Evolutionary conservation across 345 rosid genomes (phyloP).

Genomic region (Hypericum perforatum): DNA sequence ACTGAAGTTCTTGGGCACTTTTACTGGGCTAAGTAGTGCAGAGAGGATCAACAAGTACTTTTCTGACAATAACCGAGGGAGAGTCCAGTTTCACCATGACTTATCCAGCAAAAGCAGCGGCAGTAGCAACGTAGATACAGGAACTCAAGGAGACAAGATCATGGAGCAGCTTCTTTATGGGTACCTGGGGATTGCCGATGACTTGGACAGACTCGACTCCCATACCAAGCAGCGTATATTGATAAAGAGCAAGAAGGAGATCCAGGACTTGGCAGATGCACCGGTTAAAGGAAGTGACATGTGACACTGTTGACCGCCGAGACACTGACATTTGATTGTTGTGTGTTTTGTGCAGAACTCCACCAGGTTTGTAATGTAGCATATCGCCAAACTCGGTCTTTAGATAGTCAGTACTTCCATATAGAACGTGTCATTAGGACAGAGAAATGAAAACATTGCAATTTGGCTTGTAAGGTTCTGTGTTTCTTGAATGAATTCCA

Average conservation of each 20-base stretch:
- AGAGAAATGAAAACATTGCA: too few relatives aligned
- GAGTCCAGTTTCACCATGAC: constrained; percentile 27
- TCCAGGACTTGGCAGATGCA: constrained; percentile 44
- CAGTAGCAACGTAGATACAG: constrained; percentile 8
- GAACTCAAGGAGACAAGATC: constrained; percentile 19
- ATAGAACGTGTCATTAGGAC: too few relatives aligned
- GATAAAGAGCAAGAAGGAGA: constrained; percentile 48
- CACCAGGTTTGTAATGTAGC: too few relatives aligned
- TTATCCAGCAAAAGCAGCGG: constrained; percentile 11
- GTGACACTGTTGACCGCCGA: neutral
- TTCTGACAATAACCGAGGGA: constrained; percentile 30
- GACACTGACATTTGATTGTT: too few relatives aligned
- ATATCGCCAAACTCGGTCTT: too few relatives aligned
- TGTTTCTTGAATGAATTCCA: too few relatives aligned
- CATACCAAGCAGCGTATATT: constrained; percentile 30
- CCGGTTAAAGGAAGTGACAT: constrained; percentile 37
- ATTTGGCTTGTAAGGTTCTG: too few relatives aligned
- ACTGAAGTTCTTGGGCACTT: constrained; percentile 40
- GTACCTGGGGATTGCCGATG: constrained; percentile 46
- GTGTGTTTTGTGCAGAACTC: too few relatives aligned
- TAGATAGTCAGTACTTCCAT: too few relatives aligned
- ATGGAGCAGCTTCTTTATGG: constrained; percentile 37
- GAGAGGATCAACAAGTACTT: constrained; percentile 38
- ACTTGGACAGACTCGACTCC: constrained; percentile 44
- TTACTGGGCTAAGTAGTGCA: constrained; percentile 38